Evolutionary conservation across 441 rosid species (phyloP).

Genomic region (Sinapis alba): DNA sequence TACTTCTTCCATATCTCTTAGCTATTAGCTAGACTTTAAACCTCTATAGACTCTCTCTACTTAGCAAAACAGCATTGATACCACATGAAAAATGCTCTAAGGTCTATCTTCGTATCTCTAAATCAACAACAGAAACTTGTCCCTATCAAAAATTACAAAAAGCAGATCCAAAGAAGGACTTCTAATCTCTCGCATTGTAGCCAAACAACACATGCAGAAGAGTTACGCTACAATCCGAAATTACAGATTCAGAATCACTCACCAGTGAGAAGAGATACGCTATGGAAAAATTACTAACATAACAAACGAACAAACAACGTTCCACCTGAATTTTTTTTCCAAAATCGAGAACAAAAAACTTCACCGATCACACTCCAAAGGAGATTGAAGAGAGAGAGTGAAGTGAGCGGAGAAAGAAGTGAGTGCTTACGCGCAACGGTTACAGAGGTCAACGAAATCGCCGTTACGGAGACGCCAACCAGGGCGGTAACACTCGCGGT

Average conservation of each 20-base stretch:
- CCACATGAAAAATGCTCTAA: background rate
- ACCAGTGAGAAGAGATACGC: background rate
- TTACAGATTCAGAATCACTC: background rate
- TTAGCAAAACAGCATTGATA: background rate
- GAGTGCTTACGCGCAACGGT: conserved; percentile 86
- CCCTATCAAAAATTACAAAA: background rate
- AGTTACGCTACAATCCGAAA: background rate
- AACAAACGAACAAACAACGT: conserved; percentile 7
- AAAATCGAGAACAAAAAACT: too few species aligned
- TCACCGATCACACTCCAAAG: too few species aligned
- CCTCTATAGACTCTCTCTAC: conserved; percentile 9
- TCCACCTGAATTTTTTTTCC: too few species aligned
- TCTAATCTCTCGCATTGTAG: conserved; percentile 7
- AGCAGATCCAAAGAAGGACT: background rate
- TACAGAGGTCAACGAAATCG: conserved; percentile 87
- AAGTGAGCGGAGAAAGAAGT: background rate
- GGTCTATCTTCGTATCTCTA: background rate
- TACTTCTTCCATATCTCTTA: background rate
- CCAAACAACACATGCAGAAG: background rate
- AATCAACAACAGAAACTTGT: background rate
- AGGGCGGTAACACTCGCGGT: conserved; percentile 59
- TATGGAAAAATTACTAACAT: background rate
- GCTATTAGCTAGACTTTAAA: background rate
- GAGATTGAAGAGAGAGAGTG: too few species aligned
- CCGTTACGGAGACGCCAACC: conserved; percentile 93